Evolutionary conservation across 23 red algal genomes (phyloP).

Genomic region (Gracilaria vermiculophylla): DNA sequence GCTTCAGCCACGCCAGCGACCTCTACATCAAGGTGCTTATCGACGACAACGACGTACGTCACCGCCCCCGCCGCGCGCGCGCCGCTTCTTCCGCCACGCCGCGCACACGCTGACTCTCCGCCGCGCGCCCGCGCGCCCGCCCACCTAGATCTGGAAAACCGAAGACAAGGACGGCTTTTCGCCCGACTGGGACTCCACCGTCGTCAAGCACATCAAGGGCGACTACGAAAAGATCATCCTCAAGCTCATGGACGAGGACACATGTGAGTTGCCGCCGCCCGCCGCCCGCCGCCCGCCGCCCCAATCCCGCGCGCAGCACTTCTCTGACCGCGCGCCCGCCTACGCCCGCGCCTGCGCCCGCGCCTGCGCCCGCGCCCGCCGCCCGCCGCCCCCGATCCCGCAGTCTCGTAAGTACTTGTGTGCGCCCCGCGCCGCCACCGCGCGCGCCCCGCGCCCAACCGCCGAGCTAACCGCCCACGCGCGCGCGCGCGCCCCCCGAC

Average conservation of each 20-base stretch:
- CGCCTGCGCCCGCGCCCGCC: no score
- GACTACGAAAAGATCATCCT: constrained; percentile 64
- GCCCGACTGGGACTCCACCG: constrained; percentile 47
- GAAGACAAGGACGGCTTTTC: constrained; percentile 59
- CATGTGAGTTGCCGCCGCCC: constrained; percentile 52
- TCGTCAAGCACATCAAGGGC: constrained; percentile 63
- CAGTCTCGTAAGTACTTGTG: background rate
- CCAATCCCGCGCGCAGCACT: background rate
- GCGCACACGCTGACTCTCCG: no score
- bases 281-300: background rate
- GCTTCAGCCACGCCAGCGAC: constrained; percentile 55
- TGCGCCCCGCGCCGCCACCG: background rate
- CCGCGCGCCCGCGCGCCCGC: background rate
- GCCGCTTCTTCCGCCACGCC: background rate
- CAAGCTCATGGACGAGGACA: constrained; percentile 67
- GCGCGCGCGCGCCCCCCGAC: background rate
- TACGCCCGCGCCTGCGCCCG: no score
- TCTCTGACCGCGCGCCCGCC: background rate
- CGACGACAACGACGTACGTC: constrained; percentile 62
- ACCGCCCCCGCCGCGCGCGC: background rate
- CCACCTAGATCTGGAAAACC: constrained; percentile 41
- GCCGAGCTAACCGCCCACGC: no score
- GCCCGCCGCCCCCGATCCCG: background rate
- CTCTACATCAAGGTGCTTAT: constrained; percentile 53
- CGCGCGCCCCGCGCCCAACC: no score